Base-by-base conservation (phyloP, 2,329 filamentous ascomycete genomes). In the Sclerotiophoma versabilis region DNA sequence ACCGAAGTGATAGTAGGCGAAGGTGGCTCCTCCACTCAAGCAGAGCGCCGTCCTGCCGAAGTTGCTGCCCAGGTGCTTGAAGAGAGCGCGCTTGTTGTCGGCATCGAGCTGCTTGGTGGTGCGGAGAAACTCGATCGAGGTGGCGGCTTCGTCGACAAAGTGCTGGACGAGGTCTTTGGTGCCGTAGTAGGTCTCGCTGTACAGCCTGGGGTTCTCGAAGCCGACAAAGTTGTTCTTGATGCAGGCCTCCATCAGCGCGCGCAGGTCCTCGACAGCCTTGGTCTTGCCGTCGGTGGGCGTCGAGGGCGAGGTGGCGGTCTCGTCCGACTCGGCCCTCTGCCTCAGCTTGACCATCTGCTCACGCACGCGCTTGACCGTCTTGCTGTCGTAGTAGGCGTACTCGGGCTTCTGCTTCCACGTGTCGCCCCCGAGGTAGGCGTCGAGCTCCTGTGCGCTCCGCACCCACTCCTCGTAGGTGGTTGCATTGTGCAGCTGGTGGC, bases 171-270 rank as follows among this genome's bases (percentile, higher is more conserved):
- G 77, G 57, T 95, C 86, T 76, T 99, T 99, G n/a, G 95, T 98
- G 26, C 95, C 95, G 65, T 92, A 96, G 72, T 99, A 99, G 3
- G 93, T 96, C 77, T 98, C 93, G 67, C 91, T 96, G 74, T 99
- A 99, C n/a, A 99, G 78, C 49, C 92, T 85, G 9, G 93, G 87
- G 67, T 96, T 98, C 75, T 99, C 95, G 12, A 96, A 88, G 0
- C 95, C 95, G 15, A 91, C 92, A 76, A 98, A 99, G 71, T 99
- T 98, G 76, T 93, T 96, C 83, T 97, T 99, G 65, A 97, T 89
- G 72, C 93, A 98, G 12, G 91, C 91, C 77, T 96, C 92, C 17
- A 96, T 80, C 54, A 98, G 77, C 0, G 83, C 83, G 58, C 87
- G 88, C 49, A 99, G 81, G 49, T 95, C 91, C 59, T 93, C 89